These are phyloP conservation scores for Fagopyrum esculentum DNA, from an alignment of 148 eudicot species.

Conservation along the genomic window DNA sequence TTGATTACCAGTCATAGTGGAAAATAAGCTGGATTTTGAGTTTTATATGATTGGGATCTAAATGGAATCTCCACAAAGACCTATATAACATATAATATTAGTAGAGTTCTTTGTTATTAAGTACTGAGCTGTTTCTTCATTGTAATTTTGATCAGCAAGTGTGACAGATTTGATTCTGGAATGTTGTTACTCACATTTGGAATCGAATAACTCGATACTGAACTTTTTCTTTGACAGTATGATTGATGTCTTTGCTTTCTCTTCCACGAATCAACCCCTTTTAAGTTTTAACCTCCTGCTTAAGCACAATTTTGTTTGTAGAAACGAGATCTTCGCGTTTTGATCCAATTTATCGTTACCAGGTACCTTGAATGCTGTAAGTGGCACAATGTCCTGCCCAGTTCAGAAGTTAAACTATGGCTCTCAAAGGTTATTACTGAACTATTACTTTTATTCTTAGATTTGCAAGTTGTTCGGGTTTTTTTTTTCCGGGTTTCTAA, in stretches of 20 bases:
- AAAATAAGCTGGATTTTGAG: neutral
- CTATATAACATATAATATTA: neutral
- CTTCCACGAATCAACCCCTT: neutral
- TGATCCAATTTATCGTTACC: slow-evolving; percentile 6
- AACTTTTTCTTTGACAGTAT: neutral
- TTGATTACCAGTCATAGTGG: neutral
- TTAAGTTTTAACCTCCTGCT: neutral
- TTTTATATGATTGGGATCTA: neutral
- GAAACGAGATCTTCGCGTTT: neutral
- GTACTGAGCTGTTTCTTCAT: neutral
- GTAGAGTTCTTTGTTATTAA: neutral
- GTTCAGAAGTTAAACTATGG: slow-evolving; percentile 30
- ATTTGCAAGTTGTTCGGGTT: neutral
- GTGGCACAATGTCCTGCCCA: slow-evolving; percentile 39
- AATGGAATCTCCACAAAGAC: slow-evolving; percentile 3
- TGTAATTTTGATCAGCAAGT: neutral
- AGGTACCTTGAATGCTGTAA: slow-evolving; percentile 49
- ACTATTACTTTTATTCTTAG: neutral
- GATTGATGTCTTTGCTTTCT: neutral
- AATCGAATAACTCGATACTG: neutral
- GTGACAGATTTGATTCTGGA: neutral
- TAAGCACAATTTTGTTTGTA: neutral
- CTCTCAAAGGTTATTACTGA: slow-evolving; percentile 36
- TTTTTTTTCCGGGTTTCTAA: neutral
- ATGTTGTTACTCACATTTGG: neutral